These are phyloP conservation scores for Avena eriantha DNA, from an alignment of 176 grass and related monocot genomes.

Conservation along the genomic window DNA sequence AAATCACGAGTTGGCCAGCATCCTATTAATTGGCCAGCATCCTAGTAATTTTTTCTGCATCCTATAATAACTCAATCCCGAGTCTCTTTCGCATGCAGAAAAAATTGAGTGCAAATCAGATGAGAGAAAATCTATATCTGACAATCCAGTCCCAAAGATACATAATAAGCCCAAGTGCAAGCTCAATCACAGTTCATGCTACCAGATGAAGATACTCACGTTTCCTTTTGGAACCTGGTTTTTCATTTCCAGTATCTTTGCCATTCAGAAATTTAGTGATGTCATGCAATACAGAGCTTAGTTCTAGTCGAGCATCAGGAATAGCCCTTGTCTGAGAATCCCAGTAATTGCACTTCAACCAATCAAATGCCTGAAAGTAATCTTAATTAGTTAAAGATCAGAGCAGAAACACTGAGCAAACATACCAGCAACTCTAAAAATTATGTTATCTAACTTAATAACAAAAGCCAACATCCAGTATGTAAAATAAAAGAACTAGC, in stretches of 20 bases:
- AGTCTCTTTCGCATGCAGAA: slow-evolving; percentile 44
- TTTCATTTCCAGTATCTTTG: slow-evolving; percentile 48
- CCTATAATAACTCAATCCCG: no score
- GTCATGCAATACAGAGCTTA: slow-evolving; percentile 63
- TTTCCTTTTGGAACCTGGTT: slow-evolving; percentile 67
- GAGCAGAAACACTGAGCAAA: slow-evolving; percentile 17
- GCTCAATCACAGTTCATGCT: slow-evolving; percentile 30
- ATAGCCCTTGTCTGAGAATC: slow-evolving; percentile 73
- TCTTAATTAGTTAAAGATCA: slow-evolving; percentile 31
- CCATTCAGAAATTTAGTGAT: slow-evolving; percentile 56
- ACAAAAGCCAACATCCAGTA: slow-evolving; percentile 3
- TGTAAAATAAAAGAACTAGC: slow-evolving; percentile 4
- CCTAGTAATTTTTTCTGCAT: no score
- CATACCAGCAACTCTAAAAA: background rate
- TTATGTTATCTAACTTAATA: slow-evolving; percentile 12
- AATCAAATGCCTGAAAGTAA: slow-evolving; percentile 91
- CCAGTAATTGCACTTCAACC: slow-evolving; percentile 89
- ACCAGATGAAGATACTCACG: slow-evolving; percentile 55
- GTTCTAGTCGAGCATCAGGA: slow-evolving; percentile 71
- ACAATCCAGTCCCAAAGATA: slow-evolving; percentile 21
- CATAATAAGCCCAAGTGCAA: slow-evolving; percentile 23
- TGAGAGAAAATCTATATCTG: slow-evolving; percentile 38
- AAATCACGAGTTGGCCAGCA: background rate
- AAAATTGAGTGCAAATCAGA: slow-evolving; percentile 47
- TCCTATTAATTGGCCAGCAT: no score